Conservation (phyloP, 345 rosid species). For the Noccaea bulbosa region DNA sequence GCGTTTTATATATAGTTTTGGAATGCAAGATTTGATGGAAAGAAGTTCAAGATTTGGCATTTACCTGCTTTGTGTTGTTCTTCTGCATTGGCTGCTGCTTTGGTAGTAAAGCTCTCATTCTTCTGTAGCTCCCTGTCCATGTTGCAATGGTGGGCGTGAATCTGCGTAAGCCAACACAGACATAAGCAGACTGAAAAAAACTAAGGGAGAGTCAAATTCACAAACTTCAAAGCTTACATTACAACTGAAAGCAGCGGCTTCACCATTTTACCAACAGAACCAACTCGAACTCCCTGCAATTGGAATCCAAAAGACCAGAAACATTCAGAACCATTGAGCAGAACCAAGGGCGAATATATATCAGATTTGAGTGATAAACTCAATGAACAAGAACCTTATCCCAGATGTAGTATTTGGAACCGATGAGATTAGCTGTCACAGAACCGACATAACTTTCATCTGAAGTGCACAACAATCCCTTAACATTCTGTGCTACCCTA, state of each 20-base stretch:
- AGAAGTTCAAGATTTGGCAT: slow-evolving; percentile 26
- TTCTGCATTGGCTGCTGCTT: slow-evolving; percentile 78
- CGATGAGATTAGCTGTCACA: slow-evolving; percentile 81
- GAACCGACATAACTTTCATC: slow-evolving; percentile 80
- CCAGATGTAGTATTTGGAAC: slow-evolving; percentile 86
- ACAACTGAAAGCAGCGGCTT: slow-evolving; percentile 72
- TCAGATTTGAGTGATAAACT: no score
- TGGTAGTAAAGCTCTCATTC: slow-evolving; percentile 69
- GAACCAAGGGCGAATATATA: not conserved
- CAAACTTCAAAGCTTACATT: slow-evolving; percentile 52
- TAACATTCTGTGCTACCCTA: slow-evolving; percentile 66
- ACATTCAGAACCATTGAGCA: slow-evolving; percentile 11
- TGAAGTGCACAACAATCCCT: slow-evolving; percentile 61
- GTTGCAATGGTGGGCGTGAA: slow-evolving; percentile 82
- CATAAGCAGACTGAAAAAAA: not conserved
- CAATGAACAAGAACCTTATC: slow-evolving; percentile 65
- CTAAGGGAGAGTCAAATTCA: not conserved
- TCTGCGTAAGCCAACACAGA: slow-evolving; percentile 45
- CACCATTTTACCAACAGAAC: slow-evolving; percentile 49
- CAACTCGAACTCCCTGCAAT: slow-evolving; percentile 54
- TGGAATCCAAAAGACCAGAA: slow-evolving; percentile 24
- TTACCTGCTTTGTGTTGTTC: slow-evolving; percentile 62
- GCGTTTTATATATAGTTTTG: not conserved
- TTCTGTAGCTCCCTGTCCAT: slow-evolving; percentile 83
- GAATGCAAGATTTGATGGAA: slow-evolving; percentile 10